Conservation (phyloP, 2,329 filamentous ascomycete genomes). For the Onygenales sp. region DNA sequence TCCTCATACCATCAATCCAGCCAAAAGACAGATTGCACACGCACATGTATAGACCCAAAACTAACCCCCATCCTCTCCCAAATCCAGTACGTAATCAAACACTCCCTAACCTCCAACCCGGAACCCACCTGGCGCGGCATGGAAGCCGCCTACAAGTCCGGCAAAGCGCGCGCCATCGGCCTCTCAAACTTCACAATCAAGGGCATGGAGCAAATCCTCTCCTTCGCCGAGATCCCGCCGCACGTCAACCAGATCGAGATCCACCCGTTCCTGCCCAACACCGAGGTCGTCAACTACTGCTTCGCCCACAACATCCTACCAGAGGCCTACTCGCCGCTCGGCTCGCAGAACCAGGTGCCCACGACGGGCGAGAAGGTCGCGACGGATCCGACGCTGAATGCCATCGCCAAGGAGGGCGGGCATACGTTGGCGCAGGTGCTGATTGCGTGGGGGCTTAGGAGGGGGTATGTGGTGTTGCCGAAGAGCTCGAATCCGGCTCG, state of each 20-base stretch:
- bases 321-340: conserved; percentile 38
- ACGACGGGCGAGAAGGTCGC: conserved; percentile 57
- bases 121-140: conserved; percentile 57
- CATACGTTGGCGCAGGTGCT: conserved; percentile 53
- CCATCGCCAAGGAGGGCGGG: conserved; percentile 48
- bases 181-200: conserved; percentile 64
- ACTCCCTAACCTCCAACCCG: conserved; percentile 57
- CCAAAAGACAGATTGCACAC: neutral
- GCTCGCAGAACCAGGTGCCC: conserved; percentile 60
- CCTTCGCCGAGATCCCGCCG: conserved; percentile 33
- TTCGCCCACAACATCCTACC: conserved; percentile 32
- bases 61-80: neutral
- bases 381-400: conserved; percentile 50
- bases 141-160: conserved; percentile 49
- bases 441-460: conserved; percentile 56
- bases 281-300: conserved; percentile 33
- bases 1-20: neutral
- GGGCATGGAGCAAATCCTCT: conserved; percentile 38
- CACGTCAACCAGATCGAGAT: conserved; percentile 38
- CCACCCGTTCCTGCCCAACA: conserved; percentile 40
- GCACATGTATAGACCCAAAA: neutral
- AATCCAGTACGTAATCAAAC: conserved; percentile 50
- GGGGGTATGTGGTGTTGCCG: conserved; percentile 58
- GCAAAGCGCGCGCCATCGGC: conserved; percentile 60
- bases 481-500: conserved; percentile 59